Percentiles rank a stretch among this genome's conserved stretches.
Evolutionary conservation across 2,329 filamentous ascomycete species (phyloP).

Genomic region (Penicillium freii): DNA sequence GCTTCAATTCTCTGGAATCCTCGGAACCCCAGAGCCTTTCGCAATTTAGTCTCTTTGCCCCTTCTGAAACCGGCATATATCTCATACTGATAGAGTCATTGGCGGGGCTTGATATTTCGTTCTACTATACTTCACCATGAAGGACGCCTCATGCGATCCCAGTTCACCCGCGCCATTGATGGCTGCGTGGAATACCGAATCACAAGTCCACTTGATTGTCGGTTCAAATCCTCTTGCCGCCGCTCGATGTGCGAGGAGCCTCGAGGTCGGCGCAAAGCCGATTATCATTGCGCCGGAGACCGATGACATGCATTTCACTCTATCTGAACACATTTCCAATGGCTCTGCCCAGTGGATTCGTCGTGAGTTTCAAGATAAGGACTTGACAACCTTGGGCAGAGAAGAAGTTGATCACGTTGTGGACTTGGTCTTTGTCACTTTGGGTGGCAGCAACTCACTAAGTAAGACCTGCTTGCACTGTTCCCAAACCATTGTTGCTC

Average conservation of each 20-base stretch:
- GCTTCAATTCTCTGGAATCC: neutral
- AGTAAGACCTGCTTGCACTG: slow-evolving; percentile 43
- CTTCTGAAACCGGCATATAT: neutral
- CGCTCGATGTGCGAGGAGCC: slow-evolving; percentile 73
- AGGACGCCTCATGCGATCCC: slow-evolving; percentile 27
- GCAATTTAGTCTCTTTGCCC: neutral
- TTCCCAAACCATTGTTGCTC: slow-evolving; percentile 35
- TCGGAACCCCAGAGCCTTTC: neutral
- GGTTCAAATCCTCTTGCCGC: slow-evolving; percentile 86
- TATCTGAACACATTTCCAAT: slow-evolving; percentile 47
- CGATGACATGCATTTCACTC: slow-evolving; percentile 58
- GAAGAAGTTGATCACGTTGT: slow-evolving; percentile 74
- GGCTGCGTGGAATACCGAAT: slow-evolving; percentile 41
- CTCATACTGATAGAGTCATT: slow-evolving; percentile 2
- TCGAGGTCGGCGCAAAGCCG: slow-evolving; percentile 78
- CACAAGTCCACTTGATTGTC: slow-evolving; percentile 72
- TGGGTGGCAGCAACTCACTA: slow-evolving; percentile 50
- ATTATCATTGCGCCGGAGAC: slow-evolving; percentile 72
- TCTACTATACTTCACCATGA: slow-evolving; percentile 30
- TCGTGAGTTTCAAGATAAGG: slow-evolving; percentile 63
- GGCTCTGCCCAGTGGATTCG: slow-evolving; percentile 44
- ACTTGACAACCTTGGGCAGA: slow-evolving; percentile 75
- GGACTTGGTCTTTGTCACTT: slow-evolving; percentile 88
- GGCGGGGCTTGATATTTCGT: slow-evolving; percentile 15
- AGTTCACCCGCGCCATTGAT: slow-evolving; percentile 34